Percentiles rank a stretch among this genome's conserved stretches.
Conservation (phyloP, 2,329 filamentous ascomycete genomes). For the Aspergillus sp. region DNA sequence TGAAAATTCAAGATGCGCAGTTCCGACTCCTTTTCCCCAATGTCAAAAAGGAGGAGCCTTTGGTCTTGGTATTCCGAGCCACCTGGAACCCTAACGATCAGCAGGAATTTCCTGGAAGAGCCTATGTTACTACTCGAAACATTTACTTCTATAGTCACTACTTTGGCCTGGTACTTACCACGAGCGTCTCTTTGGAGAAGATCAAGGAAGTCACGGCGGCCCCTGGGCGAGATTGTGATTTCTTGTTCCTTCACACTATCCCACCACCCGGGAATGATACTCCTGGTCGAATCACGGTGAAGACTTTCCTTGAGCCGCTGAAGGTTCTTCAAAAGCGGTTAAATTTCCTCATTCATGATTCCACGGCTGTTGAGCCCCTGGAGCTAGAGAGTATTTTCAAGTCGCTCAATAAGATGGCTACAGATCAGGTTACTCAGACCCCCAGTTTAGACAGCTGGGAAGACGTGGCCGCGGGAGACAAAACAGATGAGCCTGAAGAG, state of each 20-base stretch:
- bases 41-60: constrained; percentile 72
- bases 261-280: constrained; percentile 61
- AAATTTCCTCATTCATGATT: constrained; percentile 80
- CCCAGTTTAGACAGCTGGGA: constrained; percentile 90
- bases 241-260: constrained; percentile 80
- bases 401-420: constrained; percentile 73
- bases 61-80: constrained; percentile 88
- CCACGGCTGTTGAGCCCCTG: constrained; percentile 69
- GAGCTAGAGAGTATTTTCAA: constrained; percentile 69
- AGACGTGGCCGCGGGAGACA: constrained; percentile 68
- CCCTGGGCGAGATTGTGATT: constrained; percentile 88
- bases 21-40: constrained; percentile 89
- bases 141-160: constrained; percentile 98
- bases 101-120: constrained; percentile 76
- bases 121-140: constrained; percentile 82
- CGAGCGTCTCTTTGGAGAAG: constrained; percentile 69
- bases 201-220: constrained; percentile 89
- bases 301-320: constrained; percentile 88
- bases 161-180: constrained; percentile 84
- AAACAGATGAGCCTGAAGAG: constrained; percentile 48
- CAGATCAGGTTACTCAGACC: constrained; percentile 57
- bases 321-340: constrained; percentile 78
- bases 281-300: constrained; percentile 77
- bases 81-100: constrained; percentile 79
- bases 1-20: constrained; percentile 86